These are phyloP conservation scores for Ilex paraguariensis DNA, from an alignment of 305 asterid species.

Conservation along the genomic window DNA sequence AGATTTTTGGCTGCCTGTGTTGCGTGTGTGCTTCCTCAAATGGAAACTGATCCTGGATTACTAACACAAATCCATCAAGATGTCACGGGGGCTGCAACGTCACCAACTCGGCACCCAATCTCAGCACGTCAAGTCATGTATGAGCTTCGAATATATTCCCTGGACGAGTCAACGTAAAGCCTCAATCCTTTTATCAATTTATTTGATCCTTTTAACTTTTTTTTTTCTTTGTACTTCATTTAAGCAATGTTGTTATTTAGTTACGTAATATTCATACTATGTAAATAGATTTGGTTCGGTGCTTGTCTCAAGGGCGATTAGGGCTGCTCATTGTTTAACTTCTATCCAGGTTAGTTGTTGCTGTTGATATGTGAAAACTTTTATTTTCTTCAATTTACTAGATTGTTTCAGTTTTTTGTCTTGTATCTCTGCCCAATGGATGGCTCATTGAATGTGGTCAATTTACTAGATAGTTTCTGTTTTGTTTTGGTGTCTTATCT, in stretches of 20 bases:
- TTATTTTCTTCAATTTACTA: too few relatives aligned
- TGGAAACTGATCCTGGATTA: slow-evolving; percentile 6
- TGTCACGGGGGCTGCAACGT: background rate
- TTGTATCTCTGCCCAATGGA: too few relatives aligned
- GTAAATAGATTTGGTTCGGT: background rate
- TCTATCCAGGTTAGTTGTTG: slow-evolving; percentile 2
- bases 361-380: background rate
- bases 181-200: background rate
- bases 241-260: background rate
- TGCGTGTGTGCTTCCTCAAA: slow-evolving; percentile 5
- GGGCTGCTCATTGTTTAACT: slow-evolving; percentile 8
- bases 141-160: slow-evolving; percentile 7
- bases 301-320: slow-evolving; percentile 2
- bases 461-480: too few relatives aligned
- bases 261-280: background rate
- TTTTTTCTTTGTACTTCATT: background rate
- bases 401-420: too few relatives aligned
- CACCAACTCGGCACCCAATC: slow-evolving; percentile 2
- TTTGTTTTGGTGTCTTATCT: too few relatives aligned
- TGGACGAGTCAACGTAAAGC: slow-evolving; percentile 4
- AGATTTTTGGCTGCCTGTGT: slow-evolving; percentile 6
- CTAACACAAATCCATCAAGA: slow-evolving; percentile 1
- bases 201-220: background rate
- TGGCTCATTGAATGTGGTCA: too few relatives aligned
- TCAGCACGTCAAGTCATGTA: slow-evolving; percentile 1